A percentile compares a stretch with the other conserved stretches of the same genome.
Evolutionary conservation across 176 grass and related monocot genomes (phyloP).

Genomic region (Urochloa ruziziensis): DNA sequence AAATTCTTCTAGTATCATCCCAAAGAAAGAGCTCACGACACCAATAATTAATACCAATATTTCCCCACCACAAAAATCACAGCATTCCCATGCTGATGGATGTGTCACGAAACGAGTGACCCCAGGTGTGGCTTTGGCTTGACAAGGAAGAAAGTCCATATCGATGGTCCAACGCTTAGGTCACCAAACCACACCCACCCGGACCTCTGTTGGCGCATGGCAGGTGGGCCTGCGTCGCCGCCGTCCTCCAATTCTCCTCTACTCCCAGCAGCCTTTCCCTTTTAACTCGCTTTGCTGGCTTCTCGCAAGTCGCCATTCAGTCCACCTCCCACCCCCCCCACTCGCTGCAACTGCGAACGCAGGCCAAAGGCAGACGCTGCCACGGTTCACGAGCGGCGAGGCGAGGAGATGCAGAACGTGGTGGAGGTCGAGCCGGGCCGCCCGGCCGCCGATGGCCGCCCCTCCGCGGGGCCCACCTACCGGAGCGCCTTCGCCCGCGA

Average conservation of each 20-base stretch:
- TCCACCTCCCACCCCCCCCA: not conserved
- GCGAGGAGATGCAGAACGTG: conserved; percentile 66
- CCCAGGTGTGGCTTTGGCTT: not conserved
- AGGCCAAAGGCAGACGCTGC: not conserved
- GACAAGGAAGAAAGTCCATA: not conserved
- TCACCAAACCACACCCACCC: not conserved
- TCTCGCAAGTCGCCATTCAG: not conserved
- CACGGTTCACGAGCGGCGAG: not conserved
- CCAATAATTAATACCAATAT: not conserved
- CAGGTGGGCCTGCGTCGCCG: conserved; percentile 9
- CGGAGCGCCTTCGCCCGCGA: conserved; percentile 71
- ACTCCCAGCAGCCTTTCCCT: conserved; percentile 7
- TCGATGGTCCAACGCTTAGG: conserved; percentile 7
- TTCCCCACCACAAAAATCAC: not conserved
- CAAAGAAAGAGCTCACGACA: too few species aligned
- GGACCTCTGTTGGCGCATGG: not conserved
- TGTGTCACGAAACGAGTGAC: not conserved
- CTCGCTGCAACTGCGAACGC: not conserved
- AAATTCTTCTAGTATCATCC: too few species aligned
- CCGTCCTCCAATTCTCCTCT: not conserved
- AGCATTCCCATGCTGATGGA: not conserved
- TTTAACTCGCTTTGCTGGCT: not conserved
- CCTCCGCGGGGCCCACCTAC: conserved; percentile 75
- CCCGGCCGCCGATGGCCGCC: conserved; percentile 46
- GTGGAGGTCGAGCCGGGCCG: conserved; percentile 72